These are phyloP conservation scores for Lecanicillium sp. DNA, from an alignment of 2,329 filamentous ascomycete genomes.

Conservation along the genomic window DNA sequence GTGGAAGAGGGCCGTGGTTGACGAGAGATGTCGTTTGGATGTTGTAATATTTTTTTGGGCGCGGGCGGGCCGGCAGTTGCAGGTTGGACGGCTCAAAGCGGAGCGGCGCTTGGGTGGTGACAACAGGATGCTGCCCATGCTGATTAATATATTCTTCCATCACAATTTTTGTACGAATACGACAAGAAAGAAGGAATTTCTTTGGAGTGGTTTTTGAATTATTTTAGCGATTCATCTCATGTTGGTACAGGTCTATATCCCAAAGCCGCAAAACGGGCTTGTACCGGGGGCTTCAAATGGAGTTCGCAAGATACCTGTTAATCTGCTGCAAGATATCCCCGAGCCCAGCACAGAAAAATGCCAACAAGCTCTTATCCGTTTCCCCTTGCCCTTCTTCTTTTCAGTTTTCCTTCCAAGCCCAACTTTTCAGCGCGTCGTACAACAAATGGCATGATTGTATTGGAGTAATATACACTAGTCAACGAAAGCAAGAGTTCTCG, in stretches of 20 bases:
- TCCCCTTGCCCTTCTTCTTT: background rate
- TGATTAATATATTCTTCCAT: too few relatives aligned
- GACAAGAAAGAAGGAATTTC: background rate
- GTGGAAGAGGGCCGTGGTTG: too few relatives aligned
- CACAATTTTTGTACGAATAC: background rate
- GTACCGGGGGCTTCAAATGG: too few relatives aligned
- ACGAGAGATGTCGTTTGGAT: conserved; percentile 4
- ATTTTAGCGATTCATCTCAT: conserved; percentile 3
- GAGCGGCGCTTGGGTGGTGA: background rate
- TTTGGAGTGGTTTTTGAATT: background rate
- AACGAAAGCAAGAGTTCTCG: background rate
- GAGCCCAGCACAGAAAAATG: too few relatives aligned
- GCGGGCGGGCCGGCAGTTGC: conserved; percentile 4
- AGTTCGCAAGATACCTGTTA: too few relatives aligned
- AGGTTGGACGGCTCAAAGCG: conserved; percentile 4
- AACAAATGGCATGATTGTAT: background rate
- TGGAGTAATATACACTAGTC: conserved; percentile 4
- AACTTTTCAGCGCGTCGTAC: too few relatives aligned
- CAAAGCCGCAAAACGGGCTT: too few relatives aligned
- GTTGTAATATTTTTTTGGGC: conserved; percentile 6
- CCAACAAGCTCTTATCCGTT: too few relatives aligned
- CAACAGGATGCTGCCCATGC: too few relatives aligned
- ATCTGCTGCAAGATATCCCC: too few relatives aligned
- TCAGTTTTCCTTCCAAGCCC: background rate
- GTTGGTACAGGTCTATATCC: conserved; percentile 4